Base-by-base conservation (phyloP, 164 flowering plant genomes). In the Liriodendron chinense region DNA sequence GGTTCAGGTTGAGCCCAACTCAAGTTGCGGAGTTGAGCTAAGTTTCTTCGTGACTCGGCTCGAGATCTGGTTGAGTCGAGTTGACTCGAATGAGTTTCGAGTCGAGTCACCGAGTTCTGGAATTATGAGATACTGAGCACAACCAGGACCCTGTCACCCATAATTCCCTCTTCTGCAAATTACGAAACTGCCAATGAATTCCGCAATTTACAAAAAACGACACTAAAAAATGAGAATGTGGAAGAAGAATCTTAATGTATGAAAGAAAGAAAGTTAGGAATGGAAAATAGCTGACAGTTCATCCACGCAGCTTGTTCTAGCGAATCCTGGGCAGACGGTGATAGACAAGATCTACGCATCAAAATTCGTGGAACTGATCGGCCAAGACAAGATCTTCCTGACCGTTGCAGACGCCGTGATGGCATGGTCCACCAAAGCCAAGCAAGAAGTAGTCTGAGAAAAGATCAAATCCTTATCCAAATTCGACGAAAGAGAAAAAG, bases 241-340 rank as follows among this genome's bases (percentile, higher is more conserved):
- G 1, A 48, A 53, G 26, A 59, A 22, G 10, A 53, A 3, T n/a
- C 20, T 8, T 18, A 13, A 25, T 25, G 70, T 34, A 34, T 34
- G 43, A n/a, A 61, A 61, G 18, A 6, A 18, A 20, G 18, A n/a
- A 18, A 59, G 63, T 16, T 7, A 61, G 7, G 22, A 22, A 61
- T 20, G 21, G 64, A 61, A 22, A 61, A 9, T n/a, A 61, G 23
- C 20, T 61, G 22, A n/a, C 22, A 22, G 22, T 18, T 61, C 20
- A 61, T 65, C 26, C 47, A 16, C 12, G 34, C 91, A 96, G 97
- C 93, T 94, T 62, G 80, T 85, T 62, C 81, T 96, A 9, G 95
- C 97, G 25, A 96, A 94, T 79, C 98, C 99, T 0, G 98, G 99
- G 65, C 91, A 80, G 56, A 83, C 75, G 53, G 98, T 96, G 83